Percentiles rank a stretch among this genome's conserved stretches.
Evolutionary conservation across 2,329 filamentous ascomycete species (phyloP).

Genomic region (Aspergillus tubingensis): DNA sequence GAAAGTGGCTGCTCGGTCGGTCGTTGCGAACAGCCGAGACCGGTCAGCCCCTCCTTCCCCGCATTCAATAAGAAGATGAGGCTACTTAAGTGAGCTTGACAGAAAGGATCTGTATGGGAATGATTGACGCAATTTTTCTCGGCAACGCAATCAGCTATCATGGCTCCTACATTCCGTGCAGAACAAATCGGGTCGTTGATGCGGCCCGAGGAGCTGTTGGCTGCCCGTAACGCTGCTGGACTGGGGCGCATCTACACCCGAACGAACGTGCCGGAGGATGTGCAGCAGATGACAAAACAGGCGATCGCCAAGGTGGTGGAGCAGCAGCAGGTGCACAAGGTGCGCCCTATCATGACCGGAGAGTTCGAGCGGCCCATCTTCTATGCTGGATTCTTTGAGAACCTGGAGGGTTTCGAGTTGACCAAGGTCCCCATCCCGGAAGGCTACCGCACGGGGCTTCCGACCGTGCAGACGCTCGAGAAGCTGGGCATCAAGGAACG

Average conservation of each 20-base stretch:
- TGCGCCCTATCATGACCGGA: slow-evolving; percentile 25
- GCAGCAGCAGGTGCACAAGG: slow-evolving; percentile 22
- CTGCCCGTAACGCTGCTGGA: slow-evolving; percentile 15
- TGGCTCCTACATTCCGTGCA: slow-evolving; percentile 21
- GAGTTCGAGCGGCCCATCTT: slow-evolving; percentile 28
- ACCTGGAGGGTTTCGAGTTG: slow-evolving; percentile 22
- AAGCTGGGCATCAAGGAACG: neutral
- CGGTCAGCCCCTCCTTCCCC: neutral
- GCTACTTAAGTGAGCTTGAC: too few species aligned
- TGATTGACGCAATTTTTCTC: too few species aligned
- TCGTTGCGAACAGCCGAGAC: neutral
- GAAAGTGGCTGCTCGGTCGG: neutral
- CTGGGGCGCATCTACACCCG: neutral
- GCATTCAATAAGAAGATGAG: neutral
- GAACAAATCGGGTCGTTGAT: slow-evolving; percentile 31
- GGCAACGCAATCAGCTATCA: neutral
- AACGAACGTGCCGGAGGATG: neutral
- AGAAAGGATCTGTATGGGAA: too few species aligned
- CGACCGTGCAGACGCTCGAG: neutral
- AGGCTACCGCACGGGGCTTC: slow-evolving; percentile 4
- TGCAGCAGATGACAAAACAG: slow-evolving; percentile 10
- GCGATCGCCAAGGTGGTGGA: slow-evolving; percentile 21
- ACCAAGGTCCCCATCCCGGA: slow-evolving; percentile 6
- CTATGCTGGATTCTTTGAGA: slow-evolving; percentile 28
- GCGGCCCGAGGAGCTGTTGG: slow-evolving; percentile 23